A percentile compares a stretch with the other conserved stretches of the same genome.
Conservation (phyloP, 257 asterid genomes). For the Solanum rostratum region DNA sequence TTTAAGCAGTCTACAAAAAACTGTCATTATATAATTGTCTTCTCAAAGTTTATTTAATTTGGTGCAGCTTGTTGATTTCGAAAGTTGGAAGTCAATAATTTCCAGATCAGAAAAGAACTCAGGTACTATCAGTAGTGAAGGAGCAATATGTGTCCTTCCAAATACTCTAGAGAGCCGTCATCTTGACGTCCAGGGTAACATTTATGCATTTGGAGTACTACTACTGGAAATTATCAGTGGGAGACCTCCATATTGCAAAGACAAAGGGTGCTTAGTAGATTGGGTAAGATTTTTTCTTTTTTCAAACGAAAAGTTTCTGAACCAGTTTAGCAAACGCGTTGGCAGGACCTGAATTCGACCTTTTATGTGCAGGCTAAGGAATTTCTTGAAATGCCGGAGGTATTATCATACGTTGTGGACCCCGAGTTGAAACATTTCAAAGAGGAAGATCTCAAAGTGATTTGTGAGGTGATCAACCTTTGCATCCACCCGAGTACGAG, state of each 20-base stretch:
- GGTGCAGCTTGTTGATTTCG: slow-evolving; percentile 85
- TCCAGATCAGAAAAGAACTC: slow-evolving; percentile 84
- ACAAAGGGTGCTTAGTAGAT: slow-evolving; percentile 68
- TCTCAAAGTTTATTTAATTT: background rate
- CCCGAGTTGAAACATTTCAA: slow-evolving; percentile 73
- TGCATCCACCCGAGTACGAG: slow-evolving; percentile 46
- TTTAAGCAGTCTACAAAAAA: background rate
- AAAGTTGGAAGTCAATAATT: slow-evolving; percentile 77
- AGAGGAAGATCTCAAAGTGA: slow-evolving; percentile 62
- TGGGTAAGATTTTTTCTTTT: slow-evolving; percentile 46
- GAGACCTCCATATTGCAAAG: slow-evolving; percentile 77
- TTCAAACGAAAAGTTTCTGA: background rate
- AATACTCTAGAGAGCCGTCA: slow-evolving; percentile 59
- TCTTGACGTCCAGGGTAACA: slow-evolving; percentile 61
- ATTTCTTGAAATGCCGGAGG: slow-evolving; percentile 46
- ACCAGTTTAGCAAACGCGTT: background rate
- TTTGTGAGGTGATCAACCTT: slow-evolving; percentile 54
- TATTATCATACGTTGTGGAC: slow-evolving; percentile 53
- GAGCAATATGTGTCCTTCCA: slow-evolving; percentile 75
- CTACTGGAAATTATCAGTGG: slow-evolving; percentile 84
- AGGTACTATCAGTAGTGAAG: slow-evolving; percentile 57
- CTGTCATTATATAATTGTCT: background rate
- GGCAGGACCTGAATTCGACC: background rate
- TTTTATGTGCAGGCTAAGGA: slow-evolving; percentile 64
- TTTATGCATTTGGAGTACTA: slow-evolving; percentile 74